A percentile compares a stretch with the other conserved stretches of the same genome.
phyloP scores from a whole-genome alignment of 1,139 yeast genomes.

The Saccharomyces hybrid region DNA sequence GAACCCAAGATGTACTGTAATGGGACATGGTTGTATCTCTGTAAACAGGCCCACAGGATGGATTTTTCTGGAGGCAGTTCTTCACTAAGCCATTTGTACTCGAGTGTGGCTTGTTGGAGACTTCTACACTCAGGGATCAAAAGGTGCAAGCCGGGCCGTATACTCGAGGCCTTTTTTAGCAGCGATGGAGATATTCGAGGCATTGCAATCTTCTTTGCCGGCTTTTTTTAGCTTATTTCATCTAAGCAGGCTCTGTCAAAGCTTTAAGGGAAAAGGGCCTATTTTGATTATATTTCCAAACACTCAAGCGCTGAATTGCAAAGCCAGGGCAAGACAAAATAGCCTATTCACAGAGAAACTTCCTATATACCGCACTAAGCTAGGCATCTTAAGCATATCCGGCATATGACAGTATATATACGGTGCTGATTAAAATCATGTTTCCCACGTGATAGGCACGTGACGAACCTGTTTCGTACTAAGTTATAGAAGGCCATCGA shows the following conservation, averaged over 20 bases:
- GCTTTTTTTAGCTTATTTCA: background rate
- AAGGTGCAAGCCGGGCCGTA: slow-evolving; percentile 14
- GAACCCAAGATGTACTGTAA: slow-evolving; percentile 75
- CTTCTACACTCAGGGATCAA: slow-evolving; percentile 34
- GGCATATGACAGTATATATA: too few species aligned
- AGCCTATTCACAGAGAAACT: too few species aligned
- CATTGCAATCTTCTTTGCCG: slow-evolving; percentile 1
- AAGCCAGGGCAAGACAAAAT: too few species aligned
- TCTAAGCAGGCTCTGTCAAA: background rate
- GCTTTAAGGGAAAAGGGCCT: background rate
- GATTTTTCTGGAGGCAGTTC: slow-evolving; percentile 32
- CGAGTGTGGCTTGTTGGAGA: slow-evolving; percentile 35
- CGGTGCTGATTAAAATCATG: too few species aligned
- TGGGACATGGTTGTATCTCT: slow-evolving; percentile 50
- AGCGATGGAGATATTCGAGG: slow-evolving; percentile 6
- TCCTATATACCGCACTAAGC: too few species aligned
- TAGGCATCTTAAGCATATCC: too few species aligned
- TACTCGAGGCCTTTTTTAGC: slow-evolving; percentile 3
- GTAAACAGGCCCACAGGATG: slow-evolving; percentile 28
- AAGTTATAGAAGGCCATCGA: background rate
- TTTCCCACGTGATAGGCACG: background rate
- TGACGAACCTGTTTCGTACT: background rate
- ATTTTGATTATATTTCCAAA: too few species aligned
- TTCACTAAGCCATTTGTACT: slow-evolving; percentile 44
- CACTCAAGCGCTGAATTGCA: too few species aligned